Conservation (phyloP, 371 early-diverging fungal genomes). For the Saksenaea oblongispora region DNA sequence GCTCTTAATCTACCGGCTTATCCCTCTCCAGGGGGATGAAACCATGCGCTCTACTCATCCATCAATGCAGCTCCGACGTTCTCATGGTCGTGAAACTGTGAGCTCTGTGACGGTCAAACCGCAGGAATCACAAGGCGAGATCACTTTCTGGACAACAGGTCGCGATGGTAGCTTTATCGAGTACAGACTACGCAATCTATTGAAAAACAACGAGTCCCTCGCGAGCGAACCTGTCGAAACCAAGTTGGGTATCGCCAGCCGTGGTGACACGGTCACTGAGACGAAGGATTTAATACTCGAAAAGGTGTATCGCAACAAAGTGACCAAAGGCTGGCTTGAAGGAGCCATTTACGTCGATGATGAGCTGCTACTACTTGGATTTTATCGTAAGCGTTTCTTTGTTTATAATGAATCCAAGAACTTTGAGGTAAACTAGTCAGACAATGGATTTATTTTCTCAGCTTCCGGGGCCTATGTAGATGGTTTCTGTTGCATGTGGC, state of each 20-base stretch:
- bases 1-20: slow-evolving; percentile 53
- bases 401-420: slow-evolving; percentile 72
- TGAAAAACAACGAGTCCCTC: neutral
- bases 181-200: slow-evolving; percentile 50
- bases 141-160: slow-evolving; percentile 66
- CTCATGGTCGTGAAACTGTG: slow-evolving; percentile 57
- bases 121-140: slow-evolving; percentile 29
- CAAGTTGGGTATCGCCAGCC: slow-evolving; percentile 37
- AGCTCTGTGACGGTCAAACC: slow-evolving; percentile 42
- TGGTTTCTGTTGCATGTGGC: slow-evolving; percentile 60
- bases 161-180: slow-evolving; percentile 71
- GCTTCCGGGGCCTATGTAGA: slow-evolving; percentile 11
- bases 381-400: slow-evolving; percentile 72
- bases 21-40: slow-evolving; percentile 6
- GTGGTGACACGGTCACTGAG: slow-evolving; percentile 29
- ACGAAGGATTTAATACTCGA: slow-evolving; percentile 44
- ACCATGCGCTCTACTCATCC: slow-evolving; percentile 15
- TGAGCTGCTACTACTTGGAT: slow-evolving; percentile 64
- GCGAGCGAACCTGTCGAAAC: slow-evolving; percentile 17
- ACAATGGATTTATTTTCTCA: neutral
- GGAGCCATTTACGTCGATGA: slow-evolving; percentile 56
- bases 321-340: slow-evolving; percentile 79
- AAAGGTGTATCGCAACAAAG: slow-evolving; percentile 59
- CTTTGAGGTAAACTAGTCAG: slow-evolving; percentile 44
- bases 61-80: slow-evolving; percentile 35